Evolutionary conservation across 352 stramenopile genomes (phyloP), one percentile per base, ranked within the genome.

Genomic region (Globisporangium megalacanthum): DNA sequence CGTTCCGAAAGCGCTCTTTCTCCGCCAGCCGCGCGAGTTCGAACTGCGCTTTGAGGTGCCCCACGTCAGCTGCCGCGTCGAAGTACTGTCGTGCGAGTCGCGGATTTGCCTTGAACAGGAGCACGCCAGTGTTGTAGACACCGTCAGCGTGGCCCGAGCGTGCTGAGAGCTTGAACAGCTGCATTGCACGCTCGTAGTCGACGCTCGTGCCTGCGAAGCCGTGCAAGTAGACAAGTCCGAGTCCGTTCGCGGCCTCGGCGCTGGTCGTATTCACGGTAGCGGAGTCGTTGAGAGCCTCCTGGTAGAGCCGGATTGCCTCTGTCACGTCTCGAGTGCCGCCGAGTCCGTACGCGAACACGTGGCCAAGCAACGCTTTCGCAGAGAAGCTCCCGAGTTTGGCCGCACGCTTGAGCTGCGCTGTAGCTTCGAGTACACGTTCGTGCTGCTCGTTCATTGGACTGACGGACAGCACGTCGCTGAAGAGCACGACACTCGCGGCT

Each of bases 41-140:
- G 60, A 92, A 92, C 7, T 79, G 56, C 8, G 85, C 82, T n/a
- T 84, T 71, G 19, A 92, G 63, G 54, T 96, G 88, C 6, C 89
- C 86, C 14, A 88, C 78, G 14, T 79, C 58, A 0, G 86, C 78
- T 0, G 88, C 74, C 0, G 81, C 73, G 9, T 77, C 61, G 11
- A 94, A 73, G 52, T 89, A 92, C 56, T 88, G 68, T n/a, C 75
- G 60, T 0, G 84, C 74, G 11, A 65, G 64, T 11, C 58, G 48
- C 13, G 68, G 60, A 0, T 68, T 37, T 1, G 79, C 51, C 14
- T 71, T 41, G 0, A 73, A 49, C 35, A 86, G 73, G 22, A 89
- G 47, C 53, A 74, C 62, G 6, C 74, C 87, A 7, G 79, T 67
- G 58, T 94, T 79, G 60, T 89, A 96, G 8, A 91, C 73, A 14